Conservation (phyloP, 805 yeast genomes). For the Maudiozyma barnettii region DNA sequence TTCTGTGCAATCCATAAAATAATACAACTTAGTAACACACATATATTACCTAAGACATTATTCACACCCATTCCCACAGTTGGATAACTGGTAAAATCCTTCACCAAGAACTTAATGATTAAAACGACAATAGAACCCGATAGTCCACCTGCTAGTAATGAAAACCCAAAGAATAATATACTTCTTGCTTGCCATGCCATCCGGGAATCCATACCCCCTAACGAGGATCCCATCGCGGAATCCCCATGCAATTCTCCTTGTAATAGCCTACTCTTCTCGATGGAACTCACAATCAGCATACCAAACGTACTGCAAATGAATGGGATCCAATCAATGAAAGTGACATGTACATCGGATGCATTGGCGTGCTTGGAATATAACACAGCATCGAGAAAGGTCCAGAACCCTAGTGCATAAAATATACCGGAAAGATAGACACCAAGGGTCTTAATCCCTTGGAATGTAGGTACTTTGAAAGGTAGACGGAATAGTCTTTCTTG, state of each 20-base stretch:
- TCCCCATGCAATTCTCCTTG: constrained; percentile 33
- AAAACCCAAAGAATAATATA: constrained; percentile 83
- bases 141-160: constrained; percentile 85
- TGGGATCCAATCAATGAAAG: constrained; percentile 94
- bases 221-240: constrained; percentile 18
- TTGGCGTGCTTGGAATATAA: constrained; percentile 76
- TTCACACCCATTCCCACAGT: constrained; percentile 91
- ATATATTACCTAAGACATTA: constrained; percentile 69
- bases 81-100: constrained; percentile 66
- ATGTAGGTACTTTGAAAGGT: constrained; percentile 58
- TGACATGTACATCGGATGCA: constrained; percentile 78
- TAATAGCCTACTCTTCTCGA: constrained; percentile 34
- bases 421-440: constrained; percentile 77
- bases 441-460: constrained; percentile 55
- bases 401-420: constrained; percentile 75
- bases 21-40: constrained; percentile 82
- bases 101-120: constrained; percentile 72
- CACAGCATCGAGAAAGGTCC: constrained; percentile 84
- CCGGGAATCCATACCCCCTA: constrained; percentile 32
- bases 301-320: constrained; percentile 81
- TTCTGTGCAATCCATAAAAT: constrained; percentile 90
- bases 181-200: constrained; percentile 93
- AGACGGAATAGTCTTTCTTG: constrained; percentile 53
- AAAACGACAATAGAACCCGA: constrained; percentile 87
- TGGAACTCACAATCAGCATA: constrained; percentile 58